phyloP scores from a whole-genome alignment of 192 early-diverging fungal species.

The Coemansia sp. region DNA sequence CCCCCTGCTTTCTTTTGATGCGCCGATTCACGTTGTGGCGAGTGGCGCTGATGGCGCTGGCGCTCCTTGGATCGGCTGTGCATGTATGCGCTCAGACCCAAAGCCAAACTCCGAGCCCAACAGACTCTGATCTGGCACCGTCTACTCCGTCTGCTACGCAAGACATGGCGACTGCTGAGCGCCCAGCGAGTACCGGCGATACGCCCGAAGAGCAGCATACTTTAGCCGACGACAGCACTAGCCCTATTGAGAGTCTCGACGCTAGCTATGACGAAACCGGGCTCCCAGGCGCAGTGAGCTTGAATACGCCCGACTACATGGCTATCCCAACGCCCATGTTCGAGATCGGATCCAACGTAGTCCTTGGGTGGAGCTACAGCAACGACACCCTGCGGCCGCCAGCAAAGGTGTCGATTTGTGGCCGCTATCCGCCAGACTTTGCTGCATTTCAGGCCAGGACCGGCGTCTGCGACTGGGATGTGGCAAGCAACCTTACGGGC shows the following conservation, averaged over 20 bases:
- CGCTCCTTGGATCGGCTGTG: not conserved
- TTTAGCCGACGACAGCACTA: not conserved
- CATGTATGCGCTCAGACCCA: not conserved
- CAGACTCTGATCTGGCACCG: not conserved
- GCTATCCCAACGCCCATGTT: slow-evolving; percentile 46
- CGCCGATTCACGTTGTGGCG: not conserved
- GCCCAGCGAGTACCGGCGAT: not conserved
- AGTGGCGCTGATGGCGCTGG: not conserved
- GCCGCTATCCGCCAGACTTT: slow-evolving; percentile 25
- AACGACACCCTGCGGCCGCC: slow-evolving; percentile 34
- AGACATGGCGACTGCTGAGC: not conserved
- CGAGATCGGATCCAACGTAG: slow-evolving; percentile 37
- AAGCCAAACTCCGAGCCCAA: not conserved
- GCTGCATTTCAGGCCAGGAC: not conserved
- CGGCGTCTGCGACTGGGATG: slow-evolving; percentile 41
- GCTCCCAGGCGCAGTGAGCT: slow-evolving; percentile 20
- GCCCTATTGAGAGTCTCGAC: slow-evolving; percentile 20
- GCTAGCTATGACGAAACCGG: slow-evolving; percentile 46
- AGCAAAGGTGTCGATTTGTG: slow-evolving; percentile 41
- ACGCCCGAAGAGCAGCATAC: not conserved
- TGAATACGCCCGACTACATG: slow-evolving; percentile 35
- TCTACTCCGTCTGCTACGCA: not conserved
- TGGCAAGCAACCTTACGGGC: slow-evolving; percentile 45
- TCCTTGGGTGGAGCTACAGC: slow-evolving; percentile 43
- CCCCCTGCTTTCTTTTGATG: not conserved